Base-by-base conservation (phyloP, 768 basidiomycete species). In the Lactifluus echinatus region DNA sequence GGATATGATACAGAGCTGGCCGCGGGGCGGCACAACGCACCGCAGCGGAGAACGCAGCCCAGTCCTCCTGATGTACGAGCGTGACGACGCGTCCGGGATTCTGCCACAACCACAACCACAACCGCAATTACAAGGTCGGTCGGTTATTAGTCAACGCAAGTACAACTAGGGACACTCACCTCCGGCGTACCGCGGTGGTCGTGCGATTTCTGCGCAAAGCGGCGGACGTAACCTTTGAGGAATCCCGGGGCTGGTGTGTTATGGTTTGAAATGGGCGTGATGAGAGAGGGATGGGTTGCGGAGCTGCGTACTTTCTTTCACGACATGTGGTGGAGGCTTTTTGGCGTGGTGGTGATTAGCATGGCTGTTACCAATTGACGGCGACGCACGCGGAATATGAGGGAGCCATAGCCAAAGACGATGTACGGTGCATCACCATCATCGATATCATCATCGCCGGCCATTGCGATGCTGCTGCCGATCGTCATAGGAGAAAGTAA, bases 161-260 rank as follows among this genome's bases (percentile, higher is more conserved):
- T n/a, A n/a, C n/a, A n/a, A n/a, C n/a, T n/a, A n/a, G n/a, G n/a
- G n/a, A 26, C 2, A 23, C 70, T 51, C 37, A 88, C 86, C 74
- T 92, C 85, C 2, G 84, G 88, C 0, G 92, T 94, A 19, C 93
- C 93, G 11, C 93, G 79, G 70, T 97, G 93, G 66, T 97, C 93
- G 67, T 92, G 89, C 55, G 91, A 94, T 66, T 82, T 80, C 71
- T 95, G 92, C 0, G 93, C 90, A 65, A 96, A 96, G 26, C 93
- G 76, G 1, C 93, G 80, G 0, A 94, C 89, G 59, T 92, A 93
- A 33, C 89, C 89, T 71, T 93, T 95, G 63, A 96, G 73, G 65
- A 85, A 96, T 10, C 93, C 93, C 0, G 89, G 76, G 0, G 76
- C 89, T 87, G 55, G 4, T 5, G 10, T 31, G 10, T 31, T n/a